phyloP scores from a whole-genome alignment of 2,329 filamentous ascomycete genomes.

The Xylariaceae sp. region DNA sequence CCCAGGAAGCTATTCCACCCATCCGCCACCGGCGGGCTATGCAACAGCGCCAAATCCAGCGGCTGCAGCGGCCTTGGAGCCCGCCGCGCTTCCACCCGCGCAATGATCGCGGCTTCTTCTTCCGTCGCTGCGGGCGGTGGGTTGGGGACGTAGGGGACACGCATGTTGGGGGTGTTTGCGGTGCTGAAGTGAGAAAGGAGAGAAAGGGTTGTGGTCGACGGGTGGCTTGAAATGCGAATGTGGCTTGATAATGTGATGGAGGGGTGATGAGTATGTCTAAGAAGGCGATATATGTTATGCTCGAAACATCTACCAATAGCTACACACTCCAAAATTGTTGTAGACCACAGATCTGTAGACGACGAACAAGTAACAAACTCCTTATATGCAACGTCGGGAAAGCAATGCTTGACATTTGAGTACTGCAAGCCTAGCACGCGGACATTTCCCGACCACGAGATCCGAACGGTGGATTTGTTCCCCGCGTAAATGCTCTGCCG shows the following conservation, averaged over 20 bases:
- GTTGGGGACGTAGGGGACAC: conserved; percentile 62
- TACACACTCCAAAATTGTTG: too few species aligned
- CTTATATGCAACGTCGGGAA: too few species aligned
- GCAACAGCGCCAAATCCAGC: conserved; percentile 73
- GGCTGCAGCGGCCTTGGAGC: conserved; percentile 67
- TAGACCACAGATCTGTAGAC: too few species aligned
- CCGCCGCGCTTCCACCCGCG: conserved; percentile 64
- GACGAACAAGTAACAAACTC: too few species aligned
- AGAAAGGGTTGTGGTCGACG: not conserved
- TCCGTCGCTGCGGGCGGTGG: conserved; percentile 44
- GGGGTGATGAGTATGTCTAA: too few species aligned
- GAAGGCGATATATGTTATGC: too few species aligned
- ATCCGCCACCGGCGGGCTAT: conserved; percentile 71
- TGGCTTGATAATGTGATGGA: too few species aligned
- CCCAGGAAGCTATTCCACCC: conserved; percentile 72
- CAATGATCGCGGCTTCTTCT: conserved; percentile 56
- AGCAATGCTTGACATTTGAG: not conserved
- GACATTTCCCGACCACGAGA: conserved; percentile 27
- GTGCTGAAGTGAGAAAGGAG: not conserved
- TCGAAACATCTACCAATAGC: too few species aligned
- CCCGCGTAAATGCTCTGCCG: conserved; percentile 18
- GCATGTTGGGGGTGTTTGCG: conserved; percentile 48
- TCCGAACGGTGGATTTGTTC: conserved; percentile 19
- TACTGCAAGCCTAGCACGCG: not conserved
- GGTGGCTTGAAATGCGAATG: too few species aligned